A percentile compares a stretch with the other conserved stretches of the same genome.
Conservation (phyloP, 2,329 filamentous ascomycete genomes). For the Zymoseptoria tritici region DNA sequence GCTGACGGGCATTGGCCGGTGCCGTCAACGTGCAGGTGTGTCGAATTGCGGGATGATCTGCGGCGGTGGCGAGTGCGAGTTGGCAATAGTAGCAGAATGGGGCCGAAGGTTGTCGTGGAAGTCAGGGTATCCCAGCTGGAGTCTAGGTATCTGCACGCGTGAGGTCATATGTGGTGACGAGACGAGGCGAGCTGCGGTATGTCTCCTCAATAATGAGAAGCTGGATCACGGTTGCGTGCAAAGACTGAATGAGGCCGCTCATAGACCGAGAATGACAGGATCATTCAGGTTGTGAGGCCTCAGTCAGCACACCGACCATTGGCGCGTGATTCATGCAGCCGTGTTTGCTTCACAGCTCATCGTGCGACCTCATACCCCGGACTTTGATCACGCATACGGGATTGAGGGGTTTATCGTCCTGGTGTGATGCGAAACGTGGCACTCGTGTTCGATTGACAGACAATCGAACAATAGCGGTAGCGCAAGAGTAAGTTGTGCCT, state of each 20-base stretch:
- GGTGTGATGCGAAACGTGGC: background rate
- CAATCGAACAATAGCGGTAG: background rate
- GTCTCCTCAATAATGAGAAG: too few relatives aligned
- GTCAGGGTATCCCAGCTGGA: background rate
- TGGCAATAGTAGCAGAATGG: background rate
- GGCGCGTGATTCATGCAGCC: conserved; percentile 2
- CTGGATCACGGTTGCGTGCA: too few relatives aligned
- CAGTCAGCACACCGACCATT: background rate
- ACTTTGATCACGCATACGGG: background rate
- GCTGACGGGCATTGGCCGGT: background rate
- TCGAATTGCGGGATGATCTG: background rate
- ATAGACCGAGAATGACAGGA: too few relatives aligned
- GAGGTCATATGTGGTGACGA: background rate
- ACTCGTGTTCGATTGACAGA: background rate
- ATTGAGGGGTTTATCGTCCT: background rate
- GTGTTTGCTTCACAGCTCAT: conserved; percentile 6
- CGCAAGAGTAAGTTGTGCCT: background rate
- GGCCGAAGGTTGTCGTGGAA: background rate
- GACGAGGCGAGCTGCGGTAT: too few relatives aligned
- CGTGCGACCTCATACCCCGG: background rate
- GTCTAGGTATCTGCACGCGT: background rate
- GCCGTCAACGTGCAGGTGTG: background rate
- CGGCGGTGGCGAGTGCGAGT: background rate
- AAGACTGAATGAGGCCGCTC: too few relatives aligned
- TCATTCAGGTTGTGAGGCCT: background rate